These are phyloP conservation scores for Plasmodium reichenowi DNA, from an alignment of 169 alveolate species.

Conservation along the genomic window DNA sequence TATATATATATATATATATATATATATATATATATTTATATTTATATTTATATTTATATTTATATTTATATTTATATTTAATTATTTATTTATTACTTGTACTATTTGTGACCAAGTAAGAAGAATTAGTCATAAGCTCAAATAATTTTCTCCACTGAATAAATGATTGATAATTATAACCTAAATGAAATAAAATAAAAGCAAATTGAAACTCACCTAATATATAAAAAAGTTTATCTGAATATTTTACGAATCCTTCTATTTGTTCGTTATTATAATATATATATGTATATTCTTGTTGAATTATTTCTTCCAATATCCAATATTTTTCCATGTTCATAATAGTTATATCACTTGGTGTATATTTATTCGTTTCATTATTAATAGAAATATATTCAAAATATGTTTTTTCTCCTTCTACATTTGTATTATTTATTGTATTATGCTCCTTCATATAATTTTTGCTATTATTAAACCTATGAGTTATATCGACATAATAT, in stretches of 20 bases:
- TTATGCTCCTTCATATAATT: background rate
- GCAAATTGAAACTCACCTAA: slow-evolving; percentile 77
- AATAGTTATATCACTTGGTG: slow-evolving; percentile 61
- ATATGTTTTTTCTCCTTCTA: slow-evolving; percentile 21
- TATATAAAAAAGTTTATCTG: slow-evolving; percentile 67
- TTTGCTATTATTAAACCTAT: too few relatives aligned
- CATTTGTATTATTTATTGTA: slow-evolving; percentile 2
- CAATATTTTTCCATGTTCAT: slow-evolving; percentile 68
- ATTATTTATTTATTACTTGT: slow-evolving; percentile 21
- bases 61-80: background rate
- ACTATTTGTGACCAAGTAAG: slow-evolving; percentile 34
- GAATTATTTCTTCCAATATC: slow-evolving; percentile 68
- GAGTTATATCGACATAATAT: too few relatives aligned
- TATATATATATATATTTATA: slow-evolving; percentile 7
- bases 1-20: slow-evolving; percentile 3
- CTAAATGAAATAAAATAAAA: slow-evolving; percentile 66
- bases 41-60: background rate
- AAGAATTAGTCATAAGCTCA: slow-evolving; percentile 67
- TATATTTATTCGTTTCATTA: slow-evolving; percentile 44
- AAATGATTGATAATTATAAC: slow-evolving; percentile 72
- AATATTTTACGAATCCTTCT: slow-evolving; percentile 53
- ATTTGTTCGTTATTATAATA: slow-evolving; percentile 64
- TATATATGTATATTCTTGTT: slow-evolving; percentile 76
- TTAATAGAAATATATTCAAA: slow-evolving; percentile 58
- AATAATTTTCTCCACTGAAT: slow-evolving; percentile 67